Evolutionary conservation across 352 stramenopile genomes (phyloP), one percentile per base, ranked within the genome.

Genomic region (Globisporangium takayamanum): DNA sequence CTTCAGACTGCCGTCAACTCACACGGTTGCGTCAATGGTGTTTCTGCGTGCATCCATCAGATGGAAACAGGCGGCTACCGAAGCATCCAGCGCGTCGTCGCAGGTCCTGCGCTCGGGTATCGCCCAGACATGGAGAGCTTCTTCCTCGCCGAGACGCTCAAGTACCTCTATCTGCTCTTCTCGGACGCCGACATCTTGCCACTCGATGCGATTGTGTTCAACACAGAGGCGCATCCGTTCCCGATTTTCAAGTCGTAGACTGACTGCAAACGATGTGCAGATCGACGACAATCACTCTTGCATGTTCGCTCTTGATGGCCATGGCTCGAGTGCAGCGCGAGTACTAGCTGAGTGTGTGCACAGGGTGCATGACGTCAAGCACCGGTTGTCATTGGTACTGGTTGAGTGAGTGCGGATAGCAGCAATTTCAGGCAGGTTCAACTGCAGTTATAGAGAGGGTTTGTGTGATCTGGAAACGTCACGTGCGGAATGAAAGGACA

Each of bases 101-200:
- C 63, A 8, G 66, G 66, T 14, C 48, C 58, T 6, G 54, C 59
- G n/a, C 52, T 55, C 25, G 70, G 65, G 12, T 69, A 73, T n/a
- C 55, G 63, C 1, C 55, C 50, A 5, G 66, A 71, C 0, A 96
- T 96, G 84, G 82, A 94, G 45, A 96, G 81, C 28, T 97, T 91
- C 53, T 97, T 97, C 66, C 50, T 97, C 46, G 85, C 80, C n/a
- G 88, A 97, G 74, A 97, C 91, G 42, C 72, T 97, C 64, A 97
- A 97, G 69, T 97, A 97, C 62, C 73, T 97, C 14, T 96, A 90
- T 56, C 59, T 97, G 60, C 74, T 96, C 30, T 96, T 96, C 64
- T 84, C 72, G 28, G 78, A 89, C 39, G 78, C 86, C 39, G 66
- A 84, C 30, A 46, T 92, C 37, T 49, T 96, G 15, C 59, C 73